Percentiles rank a stretch among this genome's conserved stretches.
Conservation (phyloP, 257 asterid genomes). For the Lithospermum erythrorhizon region DNA sequence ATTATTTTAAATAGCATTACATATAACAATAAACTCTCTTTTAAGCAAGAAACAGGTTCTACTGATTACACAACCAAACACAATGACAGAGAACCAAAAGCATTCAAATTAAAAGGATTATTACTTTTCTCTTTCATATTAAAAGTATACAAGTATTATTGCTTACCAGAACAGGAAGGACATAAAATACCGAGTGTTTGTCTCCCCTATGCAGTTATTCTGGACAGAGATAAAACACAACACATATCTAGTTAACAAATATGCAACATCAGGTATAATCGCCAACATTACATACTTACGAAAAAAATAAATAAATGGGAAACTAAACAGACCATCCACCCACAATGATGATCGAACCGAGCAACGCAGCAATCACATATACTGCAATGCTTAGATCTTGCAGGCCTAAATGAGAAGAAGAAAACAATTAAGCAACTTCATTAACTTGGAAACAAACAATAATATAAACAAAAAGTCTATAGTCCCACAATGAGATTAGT, state of each 20-base stretch:
- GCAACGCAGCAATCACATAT: constrained; percentile 91
- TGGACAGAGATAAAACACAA: constrained; percentile 21
- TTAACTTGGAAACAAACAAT: background rate
- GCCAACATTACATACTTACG: background rate
- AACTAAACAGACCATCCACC: constrained; percentile 76
- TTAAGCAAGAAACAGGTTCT: background rate
- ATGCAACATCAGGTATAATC: constrained; percentile 5
- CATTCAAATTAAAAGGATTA: background rate
- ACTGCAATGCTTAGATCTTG: constrained; percentile 97
- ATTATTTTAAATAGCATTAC: background rate
- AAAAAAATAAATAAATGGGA: constrained; percentile 9
- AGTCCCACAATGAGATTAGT: constrained; percentile 11
- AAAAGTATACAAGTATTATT: background rate
- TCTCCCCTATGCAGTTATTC: constrained; percentile 99
- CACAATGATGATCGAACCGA: constrained; percentile 98
- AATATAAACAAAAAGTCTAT: background rate
- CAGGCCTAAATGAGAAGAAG: constrained; percentile 50
- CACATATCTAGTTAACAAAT: constrained; percentile 10
- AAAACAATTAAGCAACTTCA: background rate
- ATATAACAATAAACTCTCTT: background rate
- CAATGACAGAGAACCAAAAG: background rate
- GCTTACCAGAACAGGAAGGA: constrained; percentile 72
- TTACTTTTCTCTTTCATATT: background rate
- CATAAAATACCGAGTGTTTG: constrained; percentile 88
- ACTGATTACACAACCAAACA: no score